Percentiles rank a stretch among this genome's conserved stretches.
Evolutionary conservation across 2,329 filamentous ascomycete genomes (phyloP).

Genomic region (Aspergillus carbonarius): DNA sequence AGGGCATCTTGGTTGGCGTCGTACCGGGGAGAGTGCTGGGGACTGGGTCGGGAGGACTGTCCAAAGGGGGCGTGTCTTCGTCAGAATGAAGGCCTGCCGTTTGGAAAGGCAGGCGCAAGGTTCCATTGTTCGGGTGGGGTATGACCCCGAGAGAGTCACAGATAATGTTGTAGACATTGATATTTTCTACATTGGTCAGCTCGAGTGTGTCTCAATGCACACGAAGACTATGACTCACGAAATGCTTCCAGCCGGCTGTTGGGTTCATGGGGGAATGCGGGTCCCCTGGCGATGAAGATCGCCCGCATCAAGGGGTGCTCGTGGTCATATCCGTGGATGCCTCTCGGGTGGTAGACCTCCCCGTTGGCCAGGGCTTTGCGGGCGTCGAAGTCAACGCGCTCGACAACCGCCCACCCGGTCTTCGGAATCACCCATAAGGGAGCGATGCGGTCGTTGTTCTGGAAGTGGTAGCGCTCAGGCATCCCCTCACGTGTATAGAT

Average conservation of each 20-base stretch:
- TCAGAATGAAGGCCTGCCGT: slow-evolving; percentile 48
- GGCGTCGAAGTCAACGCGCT: slow-evolving; percentile 74
- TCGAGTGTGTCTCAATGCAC: not conserved
- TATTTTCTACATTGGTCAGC: slow-evolving; percentile 66
- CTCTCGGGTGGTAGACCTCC: slow-evolving; percentile 72
- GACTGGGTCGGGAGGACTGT: slow-evolving; percentile 33
- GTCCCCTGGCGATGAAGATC: slow-evolving; percentile 88
- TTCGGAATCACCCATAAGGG: slow-evolving; percentile 93
- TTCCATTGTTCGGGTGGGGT: slow-evolving; percentile 83
- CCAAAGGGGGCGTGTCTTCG: slow-evolving; percentile 30
- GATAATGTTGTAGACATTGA: slow-evolving; percentile 89
- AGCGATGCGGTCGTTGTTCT: slow-evolving; percentile 82
- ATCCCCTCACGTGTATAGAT: slow-evolving; percentile 86
- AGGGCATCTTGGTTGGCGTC: not conserved
- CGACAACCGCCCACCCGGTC: slow-evolving; percentile 88
- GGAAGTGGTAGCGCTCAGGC: slow-evolving; percentile 91
- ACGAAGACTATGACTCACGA: slow-evolving; percentile 57
- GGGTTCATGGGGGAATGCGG: slow-evolving; percentile 82
- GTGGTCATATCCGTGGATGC: slow-evolving; percentile 92
- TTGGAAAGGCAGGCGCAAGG: slow-evolving; percentile 56
- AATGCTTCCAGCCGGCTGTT: slow-evolving; percentile 79
- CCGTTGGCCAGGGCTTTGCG: slow-evolving; percentile 63
- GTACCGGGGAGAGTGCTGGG: slow-evolving; percentile 6
- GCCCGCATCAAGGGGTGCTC: slow-evolving; percentile 94
- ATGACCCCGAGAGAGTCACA: slow-evolving; percentile 79